Conservation (phyloP, 305 asterid genomes). For the Nicotiana rustica region DNA sequence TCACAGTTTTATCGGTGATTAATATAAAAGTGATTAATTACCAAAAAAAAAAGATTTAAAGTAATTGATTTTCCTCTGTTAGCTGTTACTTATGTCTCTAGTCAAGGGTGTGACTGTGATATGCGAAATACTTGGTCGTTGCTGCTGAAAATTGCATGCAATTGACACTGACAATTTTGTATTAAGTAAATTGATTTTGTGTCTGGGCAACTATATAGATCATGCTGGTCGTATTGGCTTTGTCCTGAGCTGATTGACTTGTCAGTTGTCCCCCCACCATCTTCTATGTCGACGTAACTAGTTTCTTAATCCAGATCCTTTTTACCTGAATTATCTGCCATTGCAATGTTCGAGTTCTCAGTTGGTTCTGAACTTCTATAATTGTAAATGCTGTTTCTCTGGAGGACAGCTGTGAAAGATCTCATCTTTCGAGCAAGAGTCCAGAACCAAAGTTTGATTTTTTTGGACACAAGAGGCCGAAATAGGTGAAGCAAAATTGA, state of each 20-base stretch:
- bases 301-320: too few species aligned
- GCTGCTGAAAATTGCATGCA: background rate
- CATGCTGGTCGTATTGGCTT: background rate
- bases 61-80: constrained; percentile 4
- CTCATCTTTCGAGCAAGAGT: too few species aligned
- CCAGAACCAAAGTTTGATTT: too few species aligned
- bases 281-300: too few species aligned
- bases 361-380: background rate
- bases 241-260: background rate
- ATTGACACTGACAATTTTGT: background rate
- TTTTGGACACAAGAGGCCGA: too few species aligned
- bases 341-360: background rate
- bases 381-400: too few species aligned
- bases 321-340: background rate
- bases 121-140: background rate
- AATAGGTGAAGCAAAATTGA: too few species aligned
- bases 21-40: too few species aligned
- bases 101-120: background rate
- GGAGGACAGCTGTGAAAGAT: too few species aligned
- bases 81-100: background rate
- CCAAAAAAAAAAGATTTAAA: background rate
- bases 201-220: background rate
- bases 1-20: too few species aligned
- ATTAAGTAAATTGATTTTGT: background rate
- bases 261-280: background rate